These are phyloP conservation scores for Zangia roseola DNA, from an alignment of 768 basidiomycete species.

Conservation along the genomic window DNA sequence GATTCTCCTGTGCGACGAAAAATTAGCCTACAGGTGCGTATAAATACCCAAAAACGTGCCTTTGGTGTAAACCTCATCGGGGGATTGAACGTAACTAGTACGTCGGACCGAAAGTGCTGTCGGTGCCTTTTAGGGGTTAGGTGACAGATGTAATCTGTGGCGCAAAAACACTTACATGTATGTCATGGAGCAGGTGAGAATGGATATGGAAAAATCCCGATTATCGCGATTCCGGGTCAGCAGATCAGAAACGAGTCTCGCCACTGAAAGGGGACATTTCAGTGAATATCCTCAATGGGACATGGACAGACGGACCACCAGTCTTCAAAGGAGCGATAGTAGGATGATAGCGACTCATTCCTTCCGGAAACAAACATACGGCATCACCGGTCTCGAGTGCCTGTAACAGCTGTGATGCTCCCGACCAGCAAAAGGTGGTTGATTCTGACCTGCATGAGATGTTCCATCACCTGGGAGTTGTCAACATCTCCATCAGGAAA, in stretches of 20 bases:
- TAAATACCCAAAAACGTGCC: conserved; percentile 32
- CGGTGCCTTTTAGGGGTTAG: conserved; percentile 56
- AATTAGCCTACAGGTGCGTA: background rate
- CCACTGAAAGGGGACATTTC: conserved; percentile 44
- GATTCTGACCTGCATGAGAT: conserved; percentile 57
- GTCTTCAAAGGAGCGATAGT: conserved; percentile 87
- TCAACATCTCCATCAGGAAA: conserved; percentile 51
- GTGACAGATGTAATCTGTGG: background rate
- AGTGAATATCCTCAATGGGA: background rate
- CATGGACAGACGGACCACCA: conserved; percentile 53
- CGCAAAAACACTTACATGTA: conserved; percentile 55
- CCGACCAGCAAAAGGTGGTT: background rate
- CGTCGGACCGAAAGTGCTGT: conserved; percentile 85
- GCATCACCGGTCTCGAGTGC: conserved; percentile 76
- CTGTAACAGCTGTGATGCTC: conserved; percentile 36
- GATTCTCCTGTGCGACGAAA: conserved; percentile 49
- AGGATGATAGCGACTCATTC: conserved; percentile 81
- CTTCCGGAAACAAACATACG: conserved; percentile 84
- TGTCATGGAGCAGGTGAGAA: conserved; percentile 78
- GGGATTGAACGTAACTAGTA: conserved; percentile 77
- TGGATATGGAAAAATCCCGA: conserved; percentile 66
- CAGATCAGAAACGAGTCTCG: conserved; percentile 77
- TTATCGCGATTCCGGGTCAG: conserved; percentile 66
- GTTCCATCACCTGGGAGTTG: conserved; percentile 68
- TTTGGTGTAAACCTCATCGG: conserved; percentile 66